Conservation (phyloP, 2,329 filamentous ascomycete species). For the Claviceps humidiphila region DNA sequence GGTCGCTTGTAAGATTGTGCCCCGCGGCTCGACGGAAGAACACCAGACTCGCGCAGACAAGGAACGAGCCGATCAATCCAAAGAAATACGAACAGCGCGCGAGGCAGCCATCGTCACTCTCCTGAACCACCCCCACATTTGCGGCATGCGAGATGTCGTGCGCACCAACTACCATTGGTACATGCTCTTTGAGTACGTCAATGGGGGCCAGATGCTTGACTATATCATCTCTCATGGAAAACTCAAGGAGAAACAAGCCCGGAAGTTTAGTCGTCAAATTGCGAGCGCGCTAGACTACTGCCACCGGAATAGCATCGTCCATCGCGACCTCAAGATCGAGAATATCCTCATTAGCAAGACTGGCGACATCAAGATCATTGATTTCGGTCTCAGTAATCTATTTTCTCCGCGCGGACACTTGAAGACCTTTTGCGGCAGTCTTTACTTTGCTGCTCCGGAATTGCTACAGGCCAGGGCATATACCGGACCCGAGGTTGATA, state of each 20-base stretch:
- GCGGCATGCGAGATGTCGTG: conserved; percentile 87
- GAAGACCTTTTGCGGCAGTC: conserved; percentile 93
- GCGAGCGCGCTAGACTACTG: conserved; percentile 94
- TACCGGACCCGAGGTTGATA: conserved; percentile 88
- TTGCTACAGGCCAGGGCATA: conserved; percentile 88
- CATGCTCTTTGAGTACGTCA: conserved; percentile 98
- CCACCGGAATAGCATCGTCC: conserved; percentile 95
- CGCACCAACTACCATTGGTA: conserved; percentile 98
- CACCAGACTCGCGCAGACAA: conserved; percentile 58
- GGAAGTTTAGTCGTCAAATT: conserved; percentile 95
- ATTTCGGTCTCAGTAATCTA: conserved; percentile 93
- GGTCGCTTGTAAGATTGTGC: conserved; percentile 97
- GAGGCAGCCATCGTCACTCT: conserved; percentile 95
- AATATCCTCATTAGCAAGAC: conserved; percentile 99
- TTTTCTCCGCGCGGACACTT: conserved; percentile 76
- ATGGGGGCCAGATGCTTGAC: conserved; percentile 97
- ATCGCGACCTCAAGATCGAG: conserved; percentile 95
- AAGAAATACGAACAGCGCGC: conserved; percentile 86
- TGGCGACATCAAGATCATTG: conserved; percentile 98
- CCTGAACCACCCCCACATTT: conserved; percentile 89
- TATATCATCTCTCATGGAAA: conserved; percentile 98
- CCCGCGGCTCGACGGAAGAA: conserved; percentile 78
- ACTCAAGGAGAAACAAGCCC: conserved; percentile 93
- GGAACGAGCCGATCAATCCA: conserved; percentile 87
- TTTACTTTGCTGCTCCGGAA: conserved; percentile 96